Evolutionary conservation across 78 protist species (phyloP).

Genomic region (Anaeramoeba ignava): DNA sequence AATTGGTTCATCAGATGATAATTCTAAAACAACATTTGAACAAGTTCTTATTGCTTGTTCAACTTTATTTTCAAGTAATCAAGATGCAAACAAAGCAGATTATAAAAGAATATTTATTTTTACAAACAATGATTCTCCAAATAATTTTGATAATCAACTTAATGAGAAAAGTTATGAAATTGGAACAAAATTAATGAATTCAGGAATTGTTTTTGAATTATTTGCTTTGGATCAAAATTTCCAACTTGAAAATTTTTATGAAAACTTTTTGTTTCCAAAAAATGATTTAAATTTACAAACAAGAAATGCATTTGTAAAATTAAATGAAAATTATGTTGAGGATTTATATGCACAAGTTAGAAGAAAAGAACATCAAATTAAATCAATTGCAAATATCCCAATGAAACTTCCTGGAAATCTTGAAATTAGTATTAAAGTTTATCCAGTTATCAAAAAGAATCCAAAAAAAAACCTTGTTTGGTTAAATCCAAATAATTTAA

Average conservation of each 20-base stretch:
- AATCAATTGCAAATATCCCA: background rate
- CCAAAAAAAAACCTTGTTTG: background rate
- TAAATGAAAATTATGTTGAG: background rate
- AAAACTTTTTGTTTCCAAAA: background rate
- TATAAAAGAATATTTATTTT: background rate
- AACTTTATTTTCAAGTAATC: background rate
- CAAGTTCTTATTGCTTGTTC: background rate
- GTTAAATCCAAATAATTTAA: background rate
- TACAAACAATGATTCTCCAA: background rate
- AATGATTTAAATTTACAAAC: background rate
- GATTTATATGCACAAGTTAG: background rate
- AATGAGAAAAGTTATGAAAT: background rate
- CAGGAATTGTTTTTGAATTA: background rate
- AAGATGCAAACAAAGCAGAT: background rate
- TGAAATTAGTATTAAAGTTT: background rate
- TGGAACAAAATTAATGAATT: background rate
- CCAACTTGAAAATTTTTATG: background rate
- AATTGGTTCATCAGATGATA: too few relatives aligned
- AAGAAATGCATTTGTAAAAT: background rate
- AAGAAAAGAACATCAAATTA: too few relatives aligned
- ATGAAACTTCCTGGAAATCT: background rate
- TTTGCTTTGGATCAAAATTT: background rate
- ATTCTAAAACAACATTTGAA: too few relatives aligned
- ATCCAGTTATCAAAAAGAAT: background rate
- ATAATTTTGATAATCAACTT: background rate